Percentiles rank a stretch among this genome's conserved stretches.
These are phyloP conservation scores for Marvania coccoides DNA, from an alignment of 139 green algal species.

Conservation along the genomic window DNA sequence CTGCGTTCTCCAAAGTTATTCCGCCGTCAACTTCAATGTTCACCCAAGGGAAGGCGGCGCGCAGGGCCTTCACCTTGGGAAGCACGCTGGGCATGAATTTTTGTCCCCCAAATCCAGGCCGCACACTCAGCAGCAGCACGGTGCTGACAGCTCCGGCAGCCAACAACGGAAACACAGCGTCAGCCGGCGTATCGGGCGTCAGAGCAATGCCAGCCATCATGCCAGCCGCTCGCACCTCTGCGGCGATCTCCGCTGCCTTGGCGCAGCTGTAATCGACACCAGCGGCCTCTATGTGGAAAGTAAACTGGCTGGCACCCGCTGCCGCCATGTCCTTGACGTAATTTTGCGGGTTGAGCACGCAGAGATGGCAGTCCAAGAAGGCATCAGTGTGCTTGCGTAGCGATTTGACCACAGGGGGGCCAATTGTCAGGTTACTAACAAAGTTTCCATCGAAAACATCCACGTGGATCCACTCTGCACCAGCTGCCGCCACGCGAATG, in stretches of 20 bases:
- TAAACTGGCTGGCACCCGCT: constrained; percentile 81
- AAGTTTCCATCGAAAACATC: constrained; percentile 83
- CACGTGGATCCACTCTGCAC: constrained; percentile 73
- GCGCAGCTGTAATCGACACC: constrained; percentile 13
- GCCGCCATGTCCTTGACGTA: constrained; percentile 43
- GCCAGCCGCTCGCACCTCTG: constrained; percentile 31
- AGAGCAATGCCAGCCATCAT: constrained; percentile 80
- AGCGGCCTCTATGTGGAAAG: constrained; percentile 83
- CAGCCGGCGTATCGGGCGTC: constrained; percentile 53
- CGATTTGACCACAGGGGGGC: constrained; percentile 69
- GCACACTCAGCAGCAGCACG: constrained; percentile 77
- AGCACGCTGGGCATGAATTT: constrained; percentile 58
- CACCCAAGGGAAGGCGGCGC: constrained; percentile 41
- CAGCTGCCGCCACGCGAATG: constrained; percentile 50
- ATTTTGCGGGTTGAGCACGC: constrained; percentile 20
- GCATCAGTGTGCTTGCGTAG: constrained; percentile 69
- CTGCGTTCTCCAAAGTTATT: constrained; percentile 57
- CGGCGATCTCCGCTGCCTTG: constrained; percentile 16
- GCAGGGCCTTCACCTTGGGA: constrained; percentile 53
- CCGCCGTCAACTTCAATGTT: constrained; percentile 83
- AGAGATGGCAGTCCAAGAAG: constrained; percentile 87
- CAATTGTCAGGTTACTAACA: constrained; percentile 91
- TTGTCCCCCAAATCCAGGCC: constrained; percentile 86
- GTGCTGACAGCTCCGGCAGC: constrained; percentile 26
- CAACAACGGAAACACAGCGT: constrained; percentile 45